phyloP scores from a whole-genome alignment of 177 flowering plant genomes.

The Viscum album region DNA sequence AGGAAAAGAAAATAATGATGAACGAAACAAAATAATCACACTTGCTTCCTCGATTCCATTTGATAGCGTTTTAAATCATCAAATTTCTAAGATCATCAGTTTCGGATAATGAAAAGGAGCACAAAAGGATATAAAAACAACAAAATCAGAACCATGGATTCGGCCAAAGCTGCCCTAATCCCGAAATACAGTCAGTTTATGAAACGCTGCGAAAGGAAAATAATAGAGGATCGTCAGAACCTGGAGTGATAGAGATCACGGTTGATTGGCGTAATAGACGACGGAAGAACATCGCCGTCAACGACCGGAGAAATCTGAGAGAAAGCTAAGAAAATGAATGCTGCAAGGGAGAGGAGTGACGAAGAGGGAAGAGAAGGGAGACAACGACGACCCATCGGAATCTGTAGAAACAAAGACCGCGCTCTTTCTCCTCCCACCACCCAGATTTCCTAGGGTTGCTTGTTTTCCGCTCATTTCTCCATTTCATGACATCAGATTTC shows the following conservation, averaged over 20 bases:
- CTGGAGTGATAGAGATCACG: slow-evolving; percentile 85
- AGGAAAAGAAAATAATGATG: neutral
- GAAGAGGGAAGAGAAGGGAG: neutral
- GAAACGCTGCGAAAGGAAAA: neutral
- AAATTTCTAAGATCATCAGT: too few species aligned
- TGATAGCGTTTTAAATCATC: too few species aligned
- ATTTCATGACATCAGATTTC: neutral
- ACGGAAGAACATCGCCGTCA: slow-evolving; percentile 23
- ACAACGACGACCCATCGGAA: neutral
- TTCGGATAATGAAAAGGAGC: too few species aligned
- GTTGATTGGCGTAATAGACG: slow-evolving; percentile 41
- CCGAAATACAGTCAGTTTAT: neutral
- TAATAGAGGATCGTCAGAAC: slow-evolving; percentile 14
- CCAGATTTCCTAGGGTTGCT: neutral
- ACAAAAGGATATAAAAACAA: too few species aligned
- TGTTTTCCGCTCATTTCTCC: neutral
- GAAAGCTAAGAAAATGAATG: neutral
- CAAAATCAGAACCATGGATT: too few species aligned
- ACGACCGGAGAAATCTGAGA: neutral
- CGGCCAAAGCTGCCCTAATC: neutral
- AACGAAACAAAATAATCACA: neutral
- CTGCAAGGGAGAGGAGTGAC: neutral
- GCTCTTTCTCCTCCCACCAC: neutral
- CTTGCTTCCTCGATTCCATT: neutral
- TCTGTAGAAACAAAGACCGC: neutral